phyloP scores from a whole-genome alignment of 495 filamentous ascomycete species.

The Tuber brumale region DNA sequence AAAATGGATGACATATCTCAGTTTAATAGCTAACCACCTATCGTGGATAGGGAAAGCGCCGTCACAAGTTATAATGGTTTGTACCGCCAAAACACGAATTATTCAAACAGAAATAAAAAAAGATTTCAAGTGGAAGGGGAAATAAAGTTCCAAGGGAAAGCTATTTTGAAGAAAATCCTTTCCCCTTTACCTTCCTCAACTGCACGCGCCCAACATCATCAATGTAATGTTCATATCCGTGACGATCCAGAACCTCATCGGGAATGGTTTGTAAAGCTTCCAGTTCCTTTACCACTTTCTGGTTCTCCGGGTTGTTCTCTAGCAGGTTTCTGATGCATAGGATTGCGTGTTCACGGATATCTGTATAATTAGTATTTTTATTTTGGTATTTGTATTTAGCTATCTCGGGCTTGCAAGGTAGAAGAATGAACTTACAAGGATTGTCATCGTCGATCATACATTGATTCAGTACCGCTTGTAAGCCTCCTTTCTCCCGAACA shows the following conservation, averaged over 20 bases:
- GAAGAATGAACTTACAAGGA: slow-evolving; percentile 31
- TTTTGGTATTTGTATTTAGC: neutral
- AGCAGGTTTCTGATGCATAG: slow-evolving; percentile 68
- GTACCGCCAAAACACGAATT: neutral
- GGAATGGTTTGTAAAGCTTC: slow-evolving; percentile 51
- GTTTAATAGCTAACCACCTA: neutral
- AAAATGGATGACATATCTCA: neutral
- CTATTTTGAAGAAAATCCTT: slow-evolving; percentile 2
- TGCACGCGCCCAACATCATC: slow-evolving; percentile 49
- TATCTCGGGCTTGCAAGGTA: no score
- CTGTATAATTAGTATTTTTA: slow-evolving; percentile 13
- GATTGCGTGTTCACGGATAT: slow-evolving; percentile 71
- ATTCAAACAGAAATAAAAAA: neutral
- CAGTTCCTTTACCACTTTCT: slow-evolving; percentile 55
- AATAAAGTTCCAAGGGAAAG: neutral
- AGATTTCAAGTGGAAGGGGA: neutral
- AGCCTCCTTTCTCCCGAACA: slow-evolving; percentile 35
- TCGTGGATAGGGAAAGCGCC: neutral
- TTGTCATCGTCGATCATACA: slow-evolving; percentile 43
- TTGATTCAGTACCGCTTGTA: slow-evolving; percentile 38
- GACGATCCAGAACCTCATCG: slow-evolving; percentile 50
- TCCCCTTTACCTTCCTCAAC: slow-evolving; percentile 27
- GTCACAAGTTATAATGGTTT: neutral
- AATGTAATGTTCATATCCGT: slow-evolving; percentile 52
- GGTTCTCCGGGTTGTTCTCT: slow-evolving; percentile 61